Evolutionary conservation across 106 monocot genomes (phyloP).

Genomic region (Apostasia shenzhenica): DNA sequence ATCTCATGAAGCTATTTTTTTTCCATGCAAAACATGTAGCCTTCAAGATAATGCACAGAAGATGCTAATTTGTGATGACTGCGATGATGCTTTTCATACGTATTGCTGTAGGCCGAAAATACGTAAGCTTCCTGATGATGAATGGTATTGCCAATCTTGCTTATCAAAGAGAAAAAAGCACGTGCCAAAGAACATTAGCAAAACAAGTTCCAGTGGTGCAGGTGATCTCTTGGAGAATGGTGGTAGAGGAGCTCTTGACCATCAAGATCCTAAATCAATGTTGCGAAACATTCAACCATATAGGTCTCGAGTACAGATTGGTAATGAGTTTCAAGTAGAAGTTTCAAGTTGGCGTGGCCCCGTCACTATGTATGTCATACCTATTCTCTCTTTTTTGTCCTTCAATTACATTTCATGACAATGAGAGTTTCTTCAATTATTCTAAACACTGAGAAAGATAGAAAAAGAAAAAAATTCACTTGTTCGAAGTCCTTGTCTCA

Average conservation of each 20-base stretch:
- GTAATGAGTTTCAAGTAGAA: conserved; percentile 63
- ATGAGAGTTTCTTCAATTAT: too few relatives aligned
- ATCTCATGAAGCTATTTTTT: conserved; percentile 6
- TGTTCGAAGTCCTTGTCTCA: too few relatives aligned
- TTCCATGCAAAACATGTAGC: conserved; percentile 56
- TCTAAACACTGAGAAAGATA: too few relatives aligned
- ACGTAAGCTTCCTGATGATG: conserved; percentile 34
- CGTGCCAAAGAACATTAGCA: conserved; percentile 7
- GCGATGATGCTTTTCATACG: conserved; percentile 83
- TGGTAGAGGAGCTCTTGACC: conserved; percentile 12
- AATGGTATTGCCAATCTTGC: conserved; percentile 80
- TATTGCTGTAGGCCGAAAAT: conserved; percentile 51
- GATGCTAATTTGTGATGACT: conserved; percentile 84
- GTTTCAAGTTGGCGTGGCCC: conserved; percentile 57
- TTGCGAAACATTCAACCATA: conserved; percentile 36
- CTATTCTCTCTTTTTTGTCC: conserved; percentile 2
- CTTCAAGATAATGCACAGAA: conserved; percentile 20
- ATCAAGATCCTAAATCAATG: conserved; percentile 55
- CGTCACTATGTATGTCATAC: conserved; percentile 44
- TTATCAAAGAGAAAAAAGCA: conserved; percentile 44
- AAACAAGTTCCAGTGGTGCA: conserved; percentile 14
- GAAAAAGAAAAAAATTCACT: too few relatives aligned
- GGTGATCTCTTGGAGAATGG: conserved; percentile 7
- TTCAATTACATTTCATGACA: neutral
- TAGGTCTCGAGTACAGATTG: conserved; percentile 50